These are phyloP conservation scores for Colletotrichum godetiae DNA, from an alignment of 2,329 filamentous ascomycete genomes.

Conservation along the genomic window DNA sequence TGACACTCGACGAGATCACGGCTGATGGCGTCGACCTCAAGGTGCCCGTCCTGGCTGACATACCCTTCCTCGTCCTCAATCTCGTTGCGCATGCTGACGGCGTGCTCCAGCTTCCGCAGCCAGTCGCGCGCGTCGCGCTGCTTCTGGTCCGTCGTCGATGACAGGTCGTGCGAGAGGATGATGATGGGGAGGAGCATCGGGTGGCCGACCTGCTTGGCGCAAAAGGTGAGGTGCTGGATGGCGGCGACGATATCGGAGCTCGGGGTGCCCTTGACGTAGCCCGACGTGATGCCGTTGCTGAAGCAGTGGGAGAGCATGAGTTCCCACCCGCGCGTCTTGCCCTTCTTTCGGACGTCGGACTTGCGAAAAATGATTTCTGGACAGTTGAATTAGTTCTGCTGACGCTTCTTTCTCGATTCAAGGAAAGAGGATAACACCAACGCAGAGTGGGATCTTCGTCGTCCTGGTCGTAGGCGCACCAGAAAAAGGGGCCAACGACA, in stretches of 20 bases:
- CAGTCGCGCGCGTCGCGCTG: conserved; percentile 73
- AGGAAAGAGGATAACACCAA: conserved; percentile 46
- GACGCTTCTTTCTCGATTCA: not conserved
- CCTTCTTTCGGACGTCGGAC: conserved; percentile 74
- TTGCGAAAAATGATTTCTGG: conserved; percentile 72
- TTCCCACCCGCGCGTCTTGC: conserved; percentile 72
- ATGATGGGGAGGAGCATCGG: conserved; percentile 70
- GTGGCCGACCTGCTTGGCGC: conserved; percentile 63
- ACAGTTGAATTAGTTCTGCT: conserved; percentile 7
- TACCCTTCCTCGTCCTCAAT: conserved; percentile 67
- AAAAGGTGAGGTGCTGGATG: conserved; percentile 62
- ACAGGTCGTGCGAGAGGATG: conserved; percentile 69
- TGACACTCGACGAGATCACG: conserved; percentile 73
- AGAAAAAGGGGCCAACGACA: conserved; percentile 73
- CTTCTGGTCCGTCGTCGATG: conserved; percentile 66
- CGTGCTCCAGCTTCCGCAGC: conserved; percentile 70
- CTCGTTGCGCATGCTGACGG: conserved; percentile 70
- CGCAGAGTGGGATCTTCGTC: conserved; percentile 68
- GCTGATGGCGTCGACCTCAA: conserved; percentile 71
- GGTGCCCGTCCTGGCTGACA: conserved; percentile 58
- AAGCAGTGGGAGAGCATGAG: conserved; percentile 71
- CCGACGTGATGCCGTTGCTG: conserved; percentile 65
- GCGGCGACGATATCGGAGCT: conserved; percentile 64
- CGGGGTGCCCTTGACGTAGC: conserved; percentile 70
- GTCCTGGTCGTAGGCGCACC: conserved; percentile 67